Evolutionary conservation across 2,329 filamentous ascomycete genomes (phyloP).

Genomic region (Calonectria montana): DNA sequence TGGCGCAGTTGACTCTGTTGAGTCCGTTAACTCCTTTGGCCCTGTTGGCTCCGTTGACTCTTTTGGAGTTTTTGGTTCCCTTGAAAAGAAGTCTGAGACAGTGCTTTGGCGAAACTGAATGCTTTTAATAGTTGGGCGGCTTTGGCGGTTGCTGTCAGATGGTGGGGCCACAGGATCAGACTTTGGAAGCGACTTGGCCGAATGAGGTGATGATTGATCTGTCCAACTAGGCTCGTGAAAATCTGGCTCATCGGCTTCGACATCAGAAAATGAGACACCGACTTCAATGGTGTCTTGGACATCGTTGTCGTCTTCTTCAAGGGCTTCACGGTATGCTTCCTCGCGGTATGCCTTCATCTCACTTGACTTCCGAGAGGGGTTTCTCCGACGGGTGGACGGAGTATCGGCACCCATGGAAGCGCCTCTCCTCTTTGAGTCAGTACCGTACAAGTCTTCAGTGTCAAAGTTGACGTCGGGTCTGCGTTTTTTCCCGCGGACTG

Average conservation of each 20-base stretch:
- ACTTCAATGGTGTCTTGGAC: conserved; percentile 70
- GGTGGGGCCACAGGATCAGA: conserved; percentile 23
- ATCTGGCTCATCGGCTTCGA: conserved; percentile 43
- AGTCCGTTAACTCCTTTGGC: neutral
- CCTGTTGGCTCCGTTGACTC: neutral
- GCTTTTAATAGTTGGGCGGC: conserved; percentile 19
- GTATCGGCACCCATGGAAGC: conserved; percentile 50
- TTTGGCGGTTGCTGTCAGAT: conserved; percentile 15
- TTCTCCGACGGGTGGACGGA: conserved; percentile 52
- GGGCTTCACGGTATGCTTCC: conserved; percentile 44
- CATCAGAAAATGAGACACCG: conserved; percentile 54
- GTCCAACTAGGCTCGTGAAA: conserved; percentile 38
- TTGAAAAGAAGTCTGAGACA: conserved; percentile 15
- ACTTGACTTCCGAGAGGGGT: conserved; percentile 53
- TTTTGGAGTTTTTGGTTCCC: neutral
- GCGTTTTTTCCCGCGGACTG: conserved; percentile 51
- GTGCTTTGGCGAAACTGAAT: conserved; percentile 17
- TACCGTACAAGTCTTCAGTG: conserved; percentile 45
- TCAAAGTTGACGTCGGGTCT: conserved; percentile 50
- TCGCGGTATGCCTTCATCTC: conserved; percentile 48
- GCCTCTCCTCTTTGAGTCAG: conserved; percentile 50
- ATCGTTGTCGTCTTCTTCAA: conserved; percentile 57
- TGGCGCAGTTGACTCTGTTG: conserved; percentile 15
- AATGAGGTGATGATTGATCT: conserved; percentile 45
- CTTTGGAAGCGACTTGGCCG: conserved; percentile 37